These are phyloP conservation scores for Corynespora cassiicola DNA, from an alignment of 2,329 filamentous ascomycete species.

Conservation along the genomic window DNA sequence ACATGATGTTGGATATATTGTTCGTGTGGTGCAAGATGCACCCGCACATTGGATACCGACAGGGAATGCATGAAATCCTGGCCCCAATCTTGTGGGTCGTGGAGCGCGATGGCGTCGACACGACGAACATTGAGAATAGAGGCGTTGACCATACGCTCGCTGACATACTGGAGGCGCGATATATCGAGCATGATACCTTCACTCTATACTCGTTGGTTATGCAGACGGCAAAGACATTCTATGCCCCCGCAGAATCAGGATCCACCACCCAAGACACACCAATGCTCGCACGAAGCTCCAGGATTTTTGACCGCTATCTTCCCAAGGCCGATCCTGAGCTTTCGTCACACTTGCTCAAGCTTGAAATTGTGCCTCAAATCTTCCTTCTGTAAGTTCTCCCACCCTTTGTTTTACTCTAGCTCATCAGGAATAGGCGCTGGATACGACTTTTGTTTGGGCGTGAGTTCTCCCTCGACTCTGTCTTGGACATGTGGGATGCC, in stretches of 20 bases:
- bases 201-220: conserved; percentile 85
- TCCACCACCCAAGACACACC: conserved; percentile 58
- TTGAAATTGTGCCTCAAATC: conserved; percentile 94
- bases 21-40: conserved; percentile 96
- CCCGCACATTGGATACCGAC: conserved; percentile 86
- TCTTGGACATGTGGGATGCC: conserved; percentile 87
- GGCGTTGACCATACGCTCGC: conserved; percentile 35
- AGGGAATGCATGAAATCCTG: conserved; percentile 97
- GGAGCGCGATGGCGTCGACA: conserved; percentile 77
- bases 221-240: conserved; percentile 85
- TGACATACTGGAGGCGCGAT: conserved; percentile 70
- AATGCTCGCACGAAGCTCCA: conserved; percentile 84
- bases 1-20: conserved; percentile 83
- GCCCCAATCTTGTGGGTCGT: conserved; percentile 88
- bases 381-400: conserved; percentile 79
- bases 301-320: conserved; percentile 84
- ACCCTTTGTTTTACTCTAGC: conserved; percentile 2
- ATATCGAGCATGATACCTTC: conserved; percentile 90
- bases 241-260: conserved; percentile 67
- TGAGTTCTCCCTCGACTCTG: conserved; percentile 88
- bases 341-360: conserved; percentile 76
- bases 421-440: conserved; percentile 72
- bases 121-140: conserved; percentile 22
- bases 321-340: conserved; percentile 83
- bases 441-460: conserved; percentile 90